These are phyloP conservation scores for Schizosaccharomyces cryophilus DNA, from an alignment of 805 yeast genomes.

Conservation along the genomic window DNA sequence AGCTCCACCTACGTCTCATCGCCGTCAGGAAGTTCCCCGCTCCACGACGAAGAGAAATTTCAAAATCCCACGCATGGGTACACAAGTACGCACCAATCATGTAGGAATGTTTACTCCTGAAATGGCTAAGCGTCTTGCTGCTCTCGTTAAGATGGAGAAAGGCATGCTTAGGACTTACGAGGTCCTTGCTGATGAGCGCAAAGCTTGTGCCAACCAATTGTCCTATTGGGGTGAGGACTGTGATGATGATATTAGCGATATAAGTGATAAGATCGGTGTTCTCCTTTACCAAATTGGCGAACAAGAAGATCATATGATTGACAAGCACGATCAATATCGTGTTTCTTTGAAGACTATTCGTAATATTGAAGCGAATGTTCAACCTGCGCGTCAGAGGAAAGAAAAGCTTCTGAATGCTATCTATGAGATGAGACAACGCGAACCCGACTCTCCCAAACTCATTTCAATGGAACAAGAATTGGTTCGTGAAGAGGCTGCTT, in stretches of 20 bases:
- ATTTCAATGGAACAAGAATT: slow-evolving; percentile 91
- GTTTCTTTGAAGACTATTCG: slow-evolving; percentile 81
- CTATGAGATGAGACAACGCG: slow-evolving; percentile 93
- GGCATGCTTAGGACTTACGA: slow-evolving; percentile 84
- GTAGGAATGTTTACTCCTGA: slow-evolving; percentile 35
- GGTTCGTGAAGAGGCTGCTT: slow-evolving; percentile 97
- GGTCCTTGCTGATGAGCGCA: slow-evolving; percentile 76
- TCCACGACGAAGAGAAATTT: not conserved
- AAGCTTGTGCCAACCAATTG: slow-evolving; percentile 89
- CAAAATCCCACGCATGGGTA: not conserved
- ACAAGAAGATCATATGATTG: slow-evolving; percentile 93
- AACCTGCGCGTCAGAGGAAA: slow-evolving; percentile 94
- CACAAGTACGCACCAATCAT: not conserved
- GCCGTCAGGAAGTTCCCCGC: not conserved
- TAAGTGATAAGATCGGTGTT: slow-evolving; percentile 92
- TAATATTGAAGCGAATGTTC: slow-evolving; percentile 92
- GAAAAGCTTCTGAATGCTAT: slow-evolving; percentile 92
- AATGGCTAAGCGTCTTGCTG: slow-evolving; percentile 72
- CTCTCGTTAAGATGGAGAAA: slow-evolving; percentile 87
- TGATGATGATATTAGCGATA: slow-evolving; percentile 90
- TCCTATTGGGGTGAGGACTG: slow-evolving; percentile 95
- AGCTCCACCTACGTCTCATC: not conserved
- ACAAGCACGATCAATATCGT: slow-evolving; percentile 94
- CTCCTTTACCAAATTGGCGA: slow-evolving; percentile 89
- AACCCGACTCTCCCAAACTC: slow-evolving; percentile 90